Evolutionary conservation across 768 basidiomycete genomes (phyloP), one percentile per base, ranked within the genome.

Genomic region (Phaeolepiota aurea): DNA sequence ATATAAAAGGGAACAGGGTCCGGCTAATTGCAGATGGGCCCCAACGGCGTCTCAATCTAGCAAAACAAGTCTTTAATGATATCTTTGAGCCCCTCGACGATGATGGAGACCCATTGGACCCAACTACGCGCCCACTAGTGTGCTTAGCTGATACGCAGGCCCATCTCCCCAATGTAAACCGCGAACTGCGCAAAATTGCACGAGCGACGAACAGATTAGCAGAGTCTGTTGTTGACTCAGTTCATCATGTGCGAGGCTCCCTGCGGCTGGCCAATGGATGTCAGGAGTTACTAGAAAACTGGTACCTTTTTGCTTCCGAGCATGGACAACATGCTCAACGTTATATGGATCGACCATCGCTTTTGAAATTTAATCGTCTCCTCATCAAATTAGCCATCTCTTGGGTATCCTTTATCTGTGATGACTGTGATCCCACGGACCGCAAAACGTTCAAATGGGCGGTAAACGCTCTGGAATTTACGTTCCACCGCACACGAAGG

Each of bases 381-480:
- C 70, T 97, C 22, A 84, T 93, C 59, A 83, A 80, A 45, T 75
- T 98, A 39, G 90, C 93, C 7, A 97, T 98, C 51, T 86, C 88
- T 10, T 99, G 94, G 94, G 89, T 98, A 22, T 84, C 91, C 32
- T 98, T 99, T 69, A 94, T 98, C 48, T 96, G 91, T 63, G 92
- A 97, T 54, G 89, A 93, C 52, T 99, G 96, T 64, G 88, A 96
- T 51, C 91, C 93, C 5, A 85, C 88, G 22, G 93, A 98, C 58
- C 77, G 90, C 43, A 87, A 83, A 58, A 98, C 91, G 0, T 99
- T 99, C 73, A 85, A 87, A 56, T 98, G 93, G 93, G 93, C 96
- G 5, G 92, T 99, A 40, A 87, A 84, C 43, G 93, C 96, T 2
- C 76, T 99, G 20, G 91, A 96, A 55, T 97, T 92, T 55, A 82